Conservation (phyloP, 345 rosid genomes). For the Dovyalis caffra region DNA sequence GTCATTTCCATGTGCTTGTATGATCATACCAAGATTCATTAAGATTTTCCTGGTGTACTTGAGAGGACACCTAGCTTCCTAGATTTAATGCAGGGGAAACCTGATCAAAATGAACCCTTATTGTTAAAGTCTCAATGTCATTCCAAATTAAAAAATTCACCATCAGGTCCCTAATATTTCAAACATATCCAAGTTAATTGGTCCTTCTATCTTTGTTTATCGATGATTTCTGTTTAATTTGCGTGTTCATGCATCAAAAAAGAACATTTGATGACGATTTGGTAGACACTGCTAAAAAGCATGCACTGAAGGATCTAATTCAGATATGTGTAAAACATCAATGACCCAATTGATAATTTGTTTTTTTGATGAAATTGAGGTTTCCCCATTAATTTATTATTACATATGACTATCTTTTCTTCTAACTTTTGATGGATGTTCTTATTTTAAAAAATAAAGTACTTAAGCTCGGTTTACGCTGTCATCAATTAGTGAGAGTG, state of each 20-base stretch:
- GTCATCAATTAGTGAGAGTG: neutral
- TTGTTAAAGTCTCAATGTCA: neutral
- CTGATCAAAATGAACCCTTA: neutral
- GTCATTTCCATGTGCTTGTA: conserved; percentile 33
- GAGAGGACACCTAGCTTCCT: neutral
- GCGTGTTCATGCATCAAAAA: too few relatives aligned
- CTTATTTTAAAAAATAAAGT: neutral
- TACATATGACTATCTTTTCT: too few relatives aligned
- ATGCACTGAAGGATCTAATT: neutral
- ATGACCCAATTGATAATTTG: neutral
- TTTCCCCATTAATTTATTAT: neutral
- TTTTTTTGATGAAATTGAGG: neutral
- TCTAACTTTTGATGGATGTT: neutral
- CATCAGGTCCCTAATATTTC: neutral
- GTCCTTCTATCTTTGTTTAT: too few relatives aligned
- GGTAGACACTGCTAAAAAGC: neutral
- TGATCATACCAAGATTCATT: conserved; percentile 24
- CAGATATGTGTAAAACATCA: neutral
- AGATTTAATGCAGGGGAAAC: neutral
- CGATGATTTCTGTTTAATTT: too few relatives aligned
- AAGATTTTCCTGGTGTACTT: conserved; percentile 5
- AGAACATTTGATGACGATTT: too few relatives aligned
- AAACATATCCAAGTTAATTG: too few relatives aligned
- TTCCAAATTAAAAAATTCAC: neutral
- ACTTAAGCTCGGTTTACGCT: neutral